Evolutionary conservation across 306 rosid genomes (phyloP).

Genomic region (Calophaca sinica): DNA sequence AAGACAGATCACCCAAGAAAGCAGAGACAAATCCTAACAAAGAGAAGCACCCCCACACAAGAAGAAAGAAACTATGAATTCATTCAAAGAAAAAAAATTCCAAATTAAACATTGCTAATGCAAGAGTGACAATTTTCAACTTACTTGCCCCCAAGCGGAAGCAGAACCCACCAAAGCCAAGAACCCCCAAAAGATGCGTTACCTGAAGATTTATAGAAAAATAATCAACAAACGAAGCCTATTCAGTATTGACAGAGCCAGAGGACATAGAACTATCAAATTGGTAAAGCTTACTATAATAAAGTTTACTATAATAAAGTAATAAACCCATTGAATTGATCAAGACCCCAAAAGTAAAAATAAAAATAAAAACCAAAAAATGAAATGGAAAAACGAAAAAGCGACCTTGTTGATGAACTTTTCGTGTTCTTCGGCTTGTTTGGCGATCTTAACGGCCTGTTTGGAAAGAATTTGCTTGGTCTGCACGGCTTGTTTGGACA

Average conservation of each 20-base stretch:
- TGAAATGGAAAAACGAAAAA: neutral
- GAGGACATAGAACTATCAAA: neutral
- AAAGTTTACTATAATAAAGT: too few species aligned
- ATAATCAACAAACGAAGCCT: neutral
- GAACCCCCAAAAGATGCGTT: conserved; percentile 83
- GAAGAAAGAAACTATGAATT: neutral
- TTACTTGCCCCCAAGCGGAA: conserved; percentile 92
- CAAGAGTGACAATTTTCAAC: conserved; percentile 47
- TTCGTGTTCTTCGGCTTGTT: conserved; percentile 91
- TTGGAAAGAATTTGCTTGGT: conserved; percentile 72
- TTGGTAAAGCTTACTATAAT: neutral
- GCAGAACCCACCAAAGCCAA: conserved; percentile 87
- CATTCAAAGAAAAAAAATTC: neutral
- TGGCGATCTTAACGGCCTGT: conserved; percentile 84
- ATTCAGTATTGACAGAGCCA: neutral
- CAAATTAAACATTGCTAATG: conserved; percentile 11
- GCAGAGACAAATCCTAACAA: too few species aligned
- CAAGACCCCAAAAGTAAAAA: neutral
- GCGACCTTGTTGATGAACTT: conserved; percentile 81
- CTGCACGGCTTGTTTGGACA: conserved; percentile 84
- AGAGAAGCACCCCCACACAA: too few species aligned
- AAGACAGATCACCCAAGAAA: too few species aligned
- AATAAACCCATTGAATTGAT: conserved; percentile 7
- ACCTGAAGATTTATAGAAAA: conserved; percentile 51
- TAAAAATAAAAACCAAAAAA: too few species aligned